Evolutionary conservation across 805 yeast genomes (phyloP).

Genomic region (Candida caryicola): DNA sequence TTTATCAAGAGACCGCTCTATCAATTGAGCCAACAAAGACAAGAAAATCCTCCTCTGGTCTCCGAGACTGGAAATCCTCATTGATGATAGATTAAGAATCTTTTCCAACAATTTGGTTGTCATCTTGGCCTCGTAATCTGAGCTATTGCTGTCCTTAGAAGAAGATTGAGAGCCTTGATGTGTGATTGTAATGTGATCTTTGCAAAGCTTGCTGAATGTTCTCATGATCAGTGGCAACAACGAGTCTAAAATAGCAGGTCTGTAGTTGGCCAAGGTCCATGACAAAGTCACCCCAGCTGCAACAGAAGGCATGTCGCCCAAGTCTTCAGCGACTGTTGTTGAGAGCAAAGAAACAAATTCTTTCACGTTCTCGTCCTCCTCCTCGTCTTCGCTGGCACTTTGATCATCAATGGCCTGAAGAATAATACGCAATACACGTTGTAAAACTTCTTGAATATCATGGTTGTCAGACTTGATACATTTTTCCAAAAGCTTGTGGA

Average conservation of each 20-base stretch:
- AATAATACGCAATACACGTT: constrained; percentile 67
- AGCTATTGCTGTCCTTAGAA: constrained; percentile 28
- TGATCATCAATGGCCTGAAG: constrained; percentile 61
- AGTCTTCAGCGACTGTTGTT: constrained; percentile 74
- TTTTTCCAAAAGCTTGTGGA: constrained; percentile 75
- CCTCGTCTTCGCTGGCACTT: constrained; percentile 36
- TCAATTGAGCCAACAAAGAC: constrained; percentile 80
- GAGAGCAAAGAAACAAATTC: constrained; percentile 59
- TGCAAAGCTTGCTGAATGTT: constrained; percentile 83
- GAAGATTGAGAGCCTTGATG: constrained; percentile 39
- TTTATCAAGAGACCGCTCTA: constrained; percentile 83
- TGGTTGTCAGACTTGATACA: constrained; percentile 79
- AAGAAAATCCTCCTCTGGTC: constrained; percentile 90
- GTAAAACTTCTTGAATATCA: constrained; percentile 82
- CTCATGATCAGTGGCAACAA: constrained; percentile 76
- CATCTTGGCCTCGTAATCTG: constrained; percentile 75
- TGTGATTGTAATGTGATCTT: constrained; percentile 74
- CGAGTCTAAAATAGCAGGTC: constrained; percentile 72
- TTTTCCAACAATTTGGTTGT: constrained; percentile 75
- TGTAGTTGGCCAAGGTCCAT: constrained; percentile 75
- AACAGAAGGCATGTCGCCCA: constrained; percentile 68
- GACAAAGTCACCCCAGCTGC: constrained; percentile 84
- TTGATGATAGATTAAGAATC: constrained; percentile 71
- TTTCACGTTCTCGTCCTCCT: constrained; percentile 57
- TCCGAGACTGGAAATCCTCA: constrained; percentile 81